Percentiles rank a stretch among this genome's conserved stretches.
Conservation (phyloP, 1,284 basidiomycete species). For the Mycena sp. region DNA sequence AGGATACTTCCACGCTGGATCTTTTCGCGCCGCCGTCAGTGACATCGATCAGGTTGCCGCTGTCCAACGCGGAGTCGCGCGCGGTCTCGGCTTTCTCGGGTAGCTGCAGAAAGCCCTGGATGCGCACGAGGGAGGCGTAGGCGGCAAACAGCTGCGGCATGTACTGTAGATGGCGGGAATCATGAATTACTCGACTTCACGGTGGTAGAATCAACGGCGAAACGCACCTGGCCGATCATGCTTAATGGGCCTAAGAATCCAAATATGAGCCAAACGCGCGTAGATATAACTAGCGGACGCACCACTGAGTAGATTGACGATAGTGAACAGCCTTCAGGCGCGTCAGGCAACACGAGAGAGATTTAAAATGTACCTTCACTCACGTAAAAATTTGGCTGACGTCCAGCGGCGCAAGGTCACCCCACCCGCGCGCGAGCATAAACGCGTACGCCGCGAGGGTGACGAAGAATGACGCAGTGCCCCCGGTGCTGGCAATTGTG, state of each 20-base stretch:
- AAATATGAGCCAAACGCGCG: neutral
- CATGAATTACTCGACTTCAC: no score
- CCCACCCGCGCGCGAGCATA: slow-evolving; percentile 11
- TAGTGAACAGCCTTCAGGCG: slow-evolving; percentile 15
- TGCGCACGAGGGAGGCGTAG: slow-evolving; percentile 11
- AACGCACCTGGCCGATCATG: neutral
- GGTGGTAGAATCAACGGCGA: no score
- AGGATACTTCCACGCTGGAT: slow-evolving; percentile 2
- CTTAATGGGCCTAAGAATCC: slow-evolving; percentile 1
- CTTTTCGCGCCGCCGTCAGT: neutral
- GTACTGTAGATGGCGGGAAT: no score
- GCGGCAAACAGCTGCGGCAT: slow-evolving; percentile 4
- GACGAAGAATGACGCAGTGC: neutral
- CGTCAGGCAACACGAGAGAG: no score
- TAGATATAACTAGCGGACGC: neutral
- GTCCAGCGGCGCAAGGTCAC: neutral
- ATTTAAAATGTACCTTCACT: neutral
- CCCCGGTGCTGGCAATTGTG: slow-evolving; percentile 1
- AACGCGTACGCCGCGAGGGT: slow-evolving; percentile 3
- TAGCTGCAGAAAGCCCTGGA: slow-evolving; percentile 19
- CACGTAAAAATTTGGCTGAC: neutral
- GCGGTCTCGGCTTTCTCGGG: slow-evolving; percentile 10
- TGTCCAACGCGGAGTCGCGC: neutral
- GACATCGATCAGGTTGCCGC: neutral
- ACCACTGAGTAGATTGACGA: slow-evolving; percentile 17